Percentiles rank a stretch among this genome's conserved stretches.
These are phyloP conservation scores for Suillus lakei DNA, from an alignment of 768 basidiomycete species.

Conservation along the genomic window DNA sequence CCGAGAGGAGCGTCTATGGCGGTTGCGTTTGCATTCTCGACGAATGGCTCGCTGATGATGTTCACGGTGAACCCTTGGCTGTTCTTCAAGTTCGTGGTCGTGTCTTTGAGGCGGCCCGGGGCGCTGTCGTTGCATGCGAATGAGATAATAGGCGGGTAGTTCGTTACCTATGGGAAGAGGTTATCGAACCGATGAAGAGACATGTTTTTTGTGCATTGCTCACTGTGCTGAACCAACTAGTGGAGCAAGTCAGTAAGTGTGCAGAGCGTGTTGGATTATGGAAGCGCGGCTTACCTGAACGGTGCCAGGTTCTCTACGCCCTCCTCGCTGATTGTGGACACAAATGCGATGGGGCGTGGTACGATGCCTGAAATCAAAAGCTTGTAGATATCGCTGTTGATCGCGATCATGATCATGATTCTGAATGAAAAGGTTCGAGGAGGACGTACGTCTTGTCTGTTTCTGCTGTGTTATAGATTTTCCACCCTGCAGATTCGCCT, in stretches of 20 bases:
- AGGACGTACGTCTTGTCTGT: constrained; percentile 31
- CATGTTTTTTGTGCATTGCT: not conserved
- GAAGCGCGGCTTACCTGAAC: constrained; percentile 38
- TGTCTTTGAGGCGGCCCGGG: constrained; percentile 43
- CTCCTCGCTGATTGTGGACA: constrained; percentile 39
- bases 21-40: constrained; percentile 43
- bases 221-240: constrained; percentile 36
- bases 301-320: constrained; percentile 48
- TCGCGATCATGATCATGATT: not conserved
- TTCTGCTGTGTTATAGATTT: constrained; percentile 33
- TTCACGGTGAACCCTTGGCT: constrained; percentile 56
- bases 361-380: constrained; percentile 44
- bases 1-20: constrained; percentile 42
- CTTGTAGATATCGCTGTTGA: constrained; percentile 32
- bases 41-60: constrained; percentile 58
- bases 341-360: constrained; percentile 51
- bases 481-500: constrained; percentile 43
- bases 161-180: constrained; percentile 20
- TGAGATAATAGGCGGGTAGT: constrained; percentile 41
- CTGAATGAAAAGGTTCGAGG: not conserved
- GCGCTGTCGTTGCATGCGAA: constrained; percentile 29
- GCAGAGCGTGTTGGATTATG: not conserved
- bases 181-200: not conserved
- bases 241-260: not conserved
- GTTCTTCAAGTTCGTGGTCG: constrained; percentile 48